Evolutionary conservation across 164 flowering plant species (phyloP).

Genomic region (Brasenia schreberi): DNA sequence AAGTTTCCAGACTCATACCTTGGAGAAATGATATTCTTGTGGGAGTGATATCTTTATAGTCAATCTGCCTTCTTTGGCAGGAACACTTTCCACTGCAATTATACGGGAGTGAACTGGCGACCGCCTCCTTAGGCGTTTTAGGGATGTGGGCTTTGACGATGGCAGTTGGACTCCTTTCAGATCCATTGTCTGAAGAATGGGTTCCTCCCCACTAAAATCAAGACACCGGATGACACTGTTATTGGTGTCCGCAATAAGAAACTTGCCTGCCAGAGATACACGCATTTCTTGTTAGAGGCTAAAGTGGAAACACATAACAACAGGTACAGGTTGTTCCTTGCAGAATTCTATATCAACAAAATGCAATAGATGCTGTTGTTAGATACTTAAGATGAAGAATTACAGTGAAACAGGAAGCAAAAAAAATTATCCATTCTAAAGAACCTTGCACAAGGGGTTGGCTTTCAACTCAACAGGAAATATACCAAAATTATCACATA

Average conservation of each 20-base stretch:
- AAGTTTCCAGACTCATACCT: constrained; percentile 36
- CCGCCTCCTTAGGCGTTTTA: constrained; percentile 71
- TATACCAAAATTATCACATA: too few species aligned
- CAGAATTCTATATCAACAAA: too few species aligned
- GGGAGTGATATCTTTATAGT: constrained; percentile 55
- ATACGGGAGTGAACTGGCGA: constrained; percentile 40
- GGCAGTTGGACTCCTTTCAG: constrained; percentile 89
- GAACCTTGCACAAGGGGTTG: too few species aligned
- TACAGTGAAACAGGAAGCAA: too few species aligned
- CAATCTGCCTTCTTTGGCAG: constrained; percentile 58
- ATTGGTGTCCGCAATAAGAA: constrained; percentile 83
- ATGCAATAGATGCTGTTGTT: too few species aligned
- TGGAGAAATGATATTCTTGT: constrained; percentile 85
- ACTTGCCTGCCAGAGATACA: constrained; percentile 37
- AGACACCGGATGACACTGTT: constrained; percentile 66
- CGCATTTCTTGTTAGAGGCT: too few species aligned
- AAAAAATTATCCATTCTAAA: too few species aligned
- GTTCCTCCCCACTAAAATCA: constrained; percentile 41
- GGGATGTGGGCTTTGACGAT: constrained; percentile 42
- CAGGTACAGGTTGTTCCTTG: too few species aligned
- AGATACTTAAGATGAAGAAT: too few species aligned
- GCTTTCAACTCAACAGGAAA: too few species aligned
- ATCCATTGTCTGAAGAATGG: constrained; percentile 57
- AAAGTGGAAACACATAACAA: too few species aligned
- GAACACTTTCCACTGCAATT: constrained; percentile 36